Evolutionary conservation across 1,284 basidiomycete genomes (phyloP).

Genomic region (Lentinus polychrous): DNA sequence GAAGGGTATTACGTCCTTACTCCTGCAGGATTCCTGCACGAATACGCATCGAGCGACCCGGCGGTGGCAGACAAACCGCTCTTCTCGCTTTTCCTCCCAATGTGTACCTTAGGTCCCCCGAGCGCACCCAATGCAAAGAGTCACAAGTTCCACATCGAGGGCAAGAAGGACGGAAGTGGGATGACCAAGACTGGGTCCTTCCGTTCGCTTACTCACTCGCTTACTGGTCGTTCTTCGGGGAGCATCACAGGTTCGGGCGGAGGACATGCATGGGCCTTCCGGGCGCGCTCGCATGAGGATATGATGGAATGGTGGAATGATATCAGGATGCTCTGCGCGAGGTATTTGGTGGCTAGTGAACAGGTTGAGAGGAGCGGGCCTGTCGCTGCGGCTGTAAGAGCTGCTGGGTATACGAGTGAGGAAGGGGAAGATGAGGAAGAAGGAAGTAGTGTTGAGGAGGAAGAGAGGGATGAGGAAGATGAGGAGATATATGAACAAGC

Average conservation of each 20-base stretch:
- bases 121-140: slow-evolving; percentile 63
- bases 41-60: slow-evolving; percentile 81
- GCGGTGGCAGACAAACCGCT: slow-evolving; percentile 60
- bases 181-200: slow-evolving; percentile 50
- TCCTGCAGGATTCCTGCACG: slow-evolving; percentile 93
- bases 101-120: slow-evolving; percentile 96
- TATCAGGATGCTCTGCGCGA: slow-evolving; percentile 90
- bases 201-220: slow-evolving; percentile 29
- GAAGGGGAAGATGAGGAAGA: slow-evolving; percentile 66
- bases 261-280: slow-evolving; percentile 85
- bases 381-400: slow-evolving; percentile 87
- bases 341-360: slow-evolving; percentile 94
- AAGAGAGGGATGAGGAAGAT: slow-evolving; percentile 61
- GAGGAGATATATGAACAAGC: slow-evolving; percentile 38
- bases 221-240: slow-evolving; percentile 19
- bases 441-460: slow-evolving; percentile 69
- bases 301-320: slow-evolving; percentile 99
- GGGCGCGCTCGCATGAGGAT: slow-evolving; percentile 86
- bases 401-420: slow-evolving; percentile 81
- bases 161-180: slow-evolving; percentile 77
- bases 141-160: slow-evolving; percentile 98
- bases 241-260: slow-evolving; percentile 24
- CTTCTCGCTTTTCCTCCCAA: slow-evolving; percentile 90
- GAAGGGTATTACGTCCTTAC: slow-evolving; percentile 93
- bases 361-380: slow-evolving; percentile 91